Base-by-base conservation (phyloP, 129 eudicot species). In the Artemisia tridentata region DNA sequence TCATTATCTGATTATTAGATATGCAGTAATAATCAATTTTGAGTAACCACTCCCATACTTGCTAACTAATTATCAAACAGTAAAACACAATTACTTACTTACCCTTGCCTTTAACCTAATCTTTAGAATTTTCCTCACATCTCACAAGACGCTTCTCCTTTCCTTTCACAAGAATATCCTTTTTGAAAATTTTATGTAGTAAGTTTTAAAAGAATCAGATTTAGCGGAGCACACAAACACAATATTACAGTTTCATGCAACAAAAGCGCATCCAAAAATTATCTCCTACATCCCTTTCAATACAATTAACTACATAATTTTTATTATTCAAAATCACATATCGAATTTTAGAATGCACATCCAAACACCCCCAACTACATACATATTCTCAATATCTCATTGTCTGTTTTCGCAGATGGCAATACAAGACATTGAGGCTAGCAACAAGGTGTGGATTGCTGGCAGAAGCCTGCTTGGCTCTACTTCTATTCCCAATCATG, bases 391-490 rank as follows among this genome's bases (percentile, higher is more conserved):
- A 69, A 20, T 41, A 13, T 31, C 19, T 72, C 66, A 53, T 52
- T 34, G 34, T n/a, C 63, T 4, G 57, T 65, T 56, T 34, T 49
- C 63, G 41, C 86, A 93, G 98, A 59, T 89, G 95, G 96, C 90
- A 93, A 68, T 84, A 77, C 67, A 84, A 80, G 83, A 25, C 72
- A 38, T 87, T 75, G 53, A 80, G 86, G 81, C 68, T 84, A 65
- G 88, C 98, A 48, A 85, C 87, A 0, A 81, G 98, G 13, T 83
- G 80, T 68, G 98, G 96, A 45, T 81, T 88, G 79, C 72, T 89
- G 50, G 85, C 98, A 17, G 95, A 93, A 83, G 91, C 91, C 16
- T 93, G 97, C 71, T 79, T 93, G 63, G 95, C 92, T 27, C 76
- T 93, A 63, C 88, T 93, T 65, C 86, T 93, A 19, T 75, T 93